Base-by-base conservation (phyloP, 116 monocot genomes). In the Iris pallida region DNA sequence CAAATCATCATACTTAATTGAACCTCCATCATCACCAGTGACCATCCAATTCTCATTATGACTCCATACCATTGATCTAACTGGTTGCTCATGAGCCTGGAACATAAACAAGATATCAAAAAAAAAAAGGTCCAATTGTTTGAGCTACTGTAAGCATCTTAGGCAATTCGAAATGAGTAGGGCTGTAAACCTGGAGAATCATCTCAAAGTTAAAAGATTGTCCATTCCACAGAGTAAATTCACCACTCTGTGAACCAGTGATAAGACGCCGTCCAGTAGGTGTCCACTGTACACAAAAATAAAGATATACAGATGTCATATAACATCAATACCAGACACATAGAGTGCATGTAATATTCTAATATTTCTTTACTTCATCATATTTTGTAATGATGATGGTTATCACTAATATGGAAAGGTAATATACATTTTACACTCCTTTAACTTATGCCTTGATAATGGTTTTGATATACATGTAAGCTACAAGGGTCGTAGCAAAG, bases 11-110 rank as follows among this genome's bases (percentile, higher is more conserved):
- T 90, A 98, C 98, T 98, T 98, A 61, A 98, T 98, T 54, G 87
- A 74, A 49, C 98, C 98, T 20, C 93, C 98, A 86, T 98, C 98
- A 82, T 98, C 98, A 7, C 98, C 98, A 65, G 87, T 92, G 55
- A 98, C 98, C 98, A 98, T 98, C 98, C 98, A 98, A 55, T 93
- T 93, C 65, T 98, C 98, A 84, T 98, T 98, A 66, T 98, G 76
- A 75, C 98, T 98, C 98, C 98, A 98, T 20, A 98, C 71, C 98
- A 98, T 98, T 42, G 98, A 98, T 65, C 93, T 85, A 70, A 98
- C 86, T 55, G 98, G 83, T 70, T 87, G 79, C 72, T 98, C 98
- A 86, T 98, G 98, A 58, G 98, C 98, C 98, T 96, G 66, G 7
- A 64, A 15, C 12, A 56, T 47, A 43, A 62, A 47, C 70, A 8